Evolutionary conservation across 768 basidiomycete genomes (phyloP), one percentile per base, ranked within the genome.

Genomic region (Ramaria sp.): DNA sequence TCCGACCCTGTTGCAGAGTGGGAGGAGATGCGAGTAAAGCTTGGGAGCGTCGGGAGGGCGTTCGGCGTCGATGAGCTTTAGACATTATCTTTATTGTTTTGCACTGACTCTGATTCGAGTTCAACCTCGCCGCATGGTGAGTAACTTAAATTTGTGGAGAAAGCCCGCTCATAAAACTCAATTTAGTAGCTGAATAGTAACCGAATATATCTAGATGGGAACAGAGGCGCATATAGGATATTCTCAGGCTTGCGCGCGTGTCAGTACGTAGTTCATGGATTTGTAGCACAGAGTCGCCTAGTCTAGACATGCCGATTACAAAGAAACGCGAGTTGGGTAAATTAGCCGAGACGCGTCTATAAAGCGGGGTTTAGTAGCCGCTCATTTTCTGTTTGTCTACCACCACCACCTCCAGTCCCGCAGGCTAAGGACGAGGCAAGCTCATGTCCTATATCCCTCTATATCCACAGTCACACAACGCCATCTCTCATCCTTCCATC

Each of bases 11-110:
- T 83, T 46, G 82, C 77, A 6, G 94, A 97, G 68, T 96, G 93
- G 93, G 92, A 95, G 7, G 94, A 97, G 67, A 95, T 97, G 79
- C 63, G 81, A 19, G 75, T 83, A n/a, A 97, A 98, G 68, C 77
- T 94, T 27, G 78, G 83, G 59, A 88, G 87, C 62, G 86, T 88
- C 47, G 71, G 90, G 51, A 74, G 78, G 45, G 77, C 81, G 22
- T 90, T 90, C 61, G 76, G 77, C 37, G 72, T 34, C 22, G 47
- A 47, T 57, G 55, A 57, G 34, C 37, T 49, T 50, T 49, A 50
- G 48, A 30, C 33, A 37, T 37, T 47, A 52, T 57, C 13, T 22
- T 57, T 50, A 48, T 49, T 57, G 5, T 57, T 20, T 34, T 45
- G 13, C 11, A 45, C 24, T 41, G 39, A 22, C 37, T 53, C 24